These are phyloP conservation scores for Magnusiomyces sp. DNA, from an alignment of 1,139 yeast genomes.

Conservation along the genomic window DNA sequence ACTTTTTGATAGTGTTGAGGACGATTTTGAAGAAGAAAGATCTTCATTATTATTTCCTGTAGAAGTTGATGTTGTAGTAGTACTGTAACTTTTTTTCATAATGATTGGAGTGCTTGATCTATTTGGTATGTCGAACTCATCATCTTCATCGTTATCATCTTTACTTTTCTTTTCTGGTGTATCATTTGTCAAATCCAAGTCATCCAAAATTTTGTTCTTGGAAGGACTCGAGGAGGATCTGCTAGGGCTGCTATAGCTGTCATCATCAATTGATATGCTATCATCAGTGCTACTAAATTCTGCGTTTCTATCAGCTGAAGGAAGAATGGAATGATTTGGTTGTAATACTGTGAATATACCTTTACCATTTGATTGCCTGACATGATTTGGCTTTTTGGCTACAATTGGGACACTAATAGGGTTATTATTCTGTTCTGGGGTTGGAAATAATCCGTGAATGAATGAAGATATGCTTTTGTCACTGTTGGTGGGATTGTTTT, in stretches of 20 bases:
- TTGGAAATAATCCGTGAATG: neutral
- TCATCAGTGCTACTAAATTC: neutral
- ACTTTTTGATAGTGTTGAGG: no score
- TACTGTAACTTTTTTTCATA: no score
- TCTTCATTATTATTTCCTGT: no score
- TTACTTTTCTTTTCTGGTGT: neutral
- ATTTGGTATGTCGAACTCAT: no score
- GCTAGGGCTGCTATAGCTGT: neutral
- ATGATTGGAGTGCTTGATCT: no score
- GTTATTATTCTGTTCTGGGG: neutral
- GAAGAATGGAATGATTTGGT: neutral
- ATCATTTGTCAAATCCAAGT: neutral
- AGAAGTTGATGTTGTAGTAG: no score
- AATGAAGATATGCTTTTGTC: neutral
- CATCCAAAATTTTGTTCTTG: no score
- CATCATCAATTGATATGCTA: neutral
- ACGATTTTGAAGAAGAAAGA: no score
- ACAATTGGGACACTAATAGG: neutral
- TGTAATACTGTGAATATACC: neutral
- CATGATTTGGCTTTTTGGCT: neutral
- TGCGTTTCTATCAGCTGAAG: neutral
- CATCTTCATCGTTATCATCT: no score
- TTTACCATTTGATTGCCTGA: slow-evolving; percentile 1
- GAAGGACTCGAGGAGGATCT: no score
- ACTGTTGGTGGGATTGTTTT: neutral